These are phyloP conservation scores for Triglochin maritima DNA, from an alignment of 106 monocot genomes.

Conservation along the genomic window DNA sequence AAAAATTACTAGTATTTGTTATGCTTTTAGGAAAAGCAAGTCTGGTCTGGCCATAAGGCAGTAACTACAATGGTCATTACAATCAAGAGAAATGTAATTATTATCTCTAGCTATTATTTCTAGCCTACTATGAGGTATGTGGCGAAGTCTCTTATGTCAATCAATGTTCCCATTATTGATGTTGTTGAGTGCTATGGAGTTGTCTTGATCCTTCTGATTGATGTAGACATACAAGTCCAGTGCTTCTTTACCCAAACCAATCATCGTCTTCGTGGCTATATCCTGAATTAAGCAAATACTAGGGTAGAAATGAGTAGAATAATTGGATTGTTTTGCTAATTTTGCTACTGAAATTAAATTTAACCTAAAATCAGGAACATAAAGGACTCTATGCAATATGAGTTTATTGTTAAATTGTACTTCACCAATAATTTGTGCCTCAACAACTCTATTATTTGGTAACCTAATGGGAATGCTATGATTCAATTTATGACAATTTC, in stretches of 20 bases:
- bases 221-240: not conserved
- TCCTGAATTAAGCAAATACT: not conserved
- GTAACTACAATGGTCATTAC: not conserved
- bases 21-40: not conserved
- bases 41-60: conserved; percentile 3
- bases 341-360: not conserved
- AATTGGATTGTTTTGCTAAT: not conserved
- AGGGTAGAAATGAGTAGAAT: not conserved
- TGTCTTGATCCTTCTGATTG: too few relatives aligned
- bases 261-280: not conserved
- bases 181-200: too few relatives aligned
- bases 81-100: not conserved
- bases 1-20: not conserved
- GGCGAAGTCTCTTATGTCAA: too few relatives aligned
- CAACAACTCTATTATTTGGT: not conserved
- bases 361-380: not conserved
- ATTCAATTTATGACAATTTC: too few relatives aligned
- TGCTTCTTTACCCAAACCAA: not conserved
- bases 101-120: too few relatives aligned
- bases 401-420: not conserved
- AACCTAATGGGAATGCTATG: not conserved
- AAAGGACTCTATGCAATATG: not conserved
- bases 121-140: too few relatives aligned
- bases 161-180: too few relatives aligned
- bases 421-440: not conserved